These are phyloP conservation scores for Pythium utonaiense DNA, from an alignment of 352 stramenopile genomes.

Conservation along the genomic window DNA sequence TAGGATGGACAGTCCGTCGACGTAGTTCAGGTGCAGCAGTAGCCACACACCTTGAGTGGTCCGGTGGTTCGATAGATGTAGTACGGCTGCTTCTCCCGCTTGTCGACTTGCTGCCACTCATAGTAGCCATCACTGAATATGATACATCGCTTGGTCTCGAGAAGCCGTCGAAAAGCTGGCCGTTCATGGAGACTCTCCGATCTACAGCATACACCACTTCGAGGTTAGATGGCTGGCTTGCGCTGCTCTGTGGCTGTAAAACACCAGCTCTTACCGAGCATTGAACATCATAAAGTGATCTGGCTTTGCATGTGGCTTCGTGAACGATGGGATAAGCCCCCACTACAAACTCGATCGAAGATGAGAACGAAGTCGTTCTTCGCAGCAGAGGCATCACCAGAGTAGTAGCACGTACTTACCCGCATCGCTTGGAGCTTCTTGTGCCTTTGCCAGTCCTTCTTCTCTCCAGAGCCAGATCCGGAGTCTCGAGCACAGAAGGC, in stretches of 20 bases:
- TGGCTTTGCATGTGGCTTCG: constrained; percentile 63
- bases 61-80: constrained; percentile 63
- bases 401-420: too few species aligned
- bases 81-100: constrained; percentile 88
- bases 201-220: too few species aligned
- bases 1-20: too few species aligned
- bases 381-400: too few species aligned
- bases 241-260: too few species aligned
- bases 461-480: not conserved
- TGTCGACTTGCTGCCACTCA: constrained; percentile 88
- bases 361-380: too few species aligned
- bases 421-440: constrained; percentile 61
- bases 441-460: constrained; percentile 9
- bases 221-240: too few species aligned
- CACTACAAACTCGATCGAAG: too few species aligned
- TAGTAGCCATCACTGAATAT: constrained; percentile 89
- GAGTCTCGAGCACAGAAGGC: constrained; percentile 25
- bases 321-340: constrained; percentile 80
- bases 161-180: constrained; percentile 66
- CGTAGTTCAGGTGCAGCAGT: too few species aligned
- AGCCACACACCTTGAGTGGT: constrained; percentile 45
- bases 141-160: constrained; percentile 75
- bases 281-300: constrained; percentile 89
- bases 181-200: constrained; percentile 69
- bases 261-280: constrained; percentile 61